A percentile compares a stretch with the other conserved stretches of the same genome.
Conservation (phyloP, 441 rosid genomes). For the Erysimum cheiri region DNA sequence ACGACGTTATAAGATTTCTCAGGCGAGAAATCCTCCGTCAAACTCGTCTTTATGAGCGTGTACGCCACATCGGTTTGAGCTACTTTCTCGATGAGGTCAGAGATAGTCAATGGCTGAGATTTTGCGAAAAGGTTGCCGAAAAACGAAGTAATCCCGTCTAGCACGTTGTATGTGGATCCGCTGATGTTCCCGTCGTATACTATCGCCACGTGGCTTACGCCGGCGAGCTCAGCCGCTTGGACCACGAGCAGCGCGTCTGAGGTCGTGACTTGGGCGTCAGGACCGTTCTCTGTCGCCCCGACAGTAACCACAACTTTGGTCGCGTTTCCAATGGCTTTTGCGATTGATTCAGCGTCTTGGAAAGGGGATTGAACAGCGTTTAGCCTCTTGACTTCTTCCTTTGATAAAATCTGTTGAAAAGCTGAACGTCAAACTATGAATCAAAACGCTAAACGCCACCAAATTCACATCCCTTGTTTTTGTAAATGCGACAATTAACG, state of each 20-base stretch:
- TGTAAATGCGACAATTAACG: not conserved
- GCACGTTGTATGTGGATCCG: slow-evolving; percentile 71
- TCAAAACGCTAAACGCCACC: slow-evolving; percentile 20
- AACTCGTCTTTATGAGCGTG: slow-evolving; percentile 77
- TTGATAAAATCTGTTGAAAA: slow-evolving; percentile 73
- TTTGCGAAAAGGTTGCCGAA: slow-evolving; percentile 73
- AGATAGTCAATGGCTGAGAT: slow-evolving; percentile 60
- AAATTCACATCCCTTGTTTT: not conserved
- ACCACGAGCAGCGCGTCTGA: slow-evolving; percentile 78
- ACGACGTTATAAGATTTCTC: slow-evolving; percentile 81
- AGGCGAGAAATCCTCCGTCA: slow-evolving; percentile 77
- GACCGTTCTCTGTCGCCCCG: slow-evolving; percentile 77
- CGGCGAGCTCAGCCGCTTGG: slow-evolving; percentile 83
- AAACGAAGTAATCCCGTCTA: slow-evolving; percentile 82
- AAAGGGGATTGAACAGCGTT: slow-evolving; percentile 87
- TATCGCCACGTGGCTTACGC: slow-evolving; percentile 85
- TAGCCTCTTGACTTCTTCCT: slow-evolving; percentile 73
- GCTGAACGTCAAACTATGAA: slow-evolving; percentile 16
- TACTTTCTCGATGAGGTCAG: slow-evolving; percentile 72
- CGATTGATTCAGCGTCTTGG: slow-evolving; percentile 73
- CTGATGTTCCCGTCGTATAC: slow-evolving; percentile 60
- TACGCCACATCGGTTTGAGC: slow-evolving; percentile 74
- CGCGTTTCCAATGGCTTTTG: slow-evolving; percentile 97
- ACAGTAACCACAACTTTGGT: slow-evolving; percentile 88
- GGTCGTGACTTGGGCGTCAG: slow-evolving; percentile 63